phyloP scores from a whole-genome alignment of 2,329 filamentous ascomycete genomes.

The Claviceps monticola region DNA sequence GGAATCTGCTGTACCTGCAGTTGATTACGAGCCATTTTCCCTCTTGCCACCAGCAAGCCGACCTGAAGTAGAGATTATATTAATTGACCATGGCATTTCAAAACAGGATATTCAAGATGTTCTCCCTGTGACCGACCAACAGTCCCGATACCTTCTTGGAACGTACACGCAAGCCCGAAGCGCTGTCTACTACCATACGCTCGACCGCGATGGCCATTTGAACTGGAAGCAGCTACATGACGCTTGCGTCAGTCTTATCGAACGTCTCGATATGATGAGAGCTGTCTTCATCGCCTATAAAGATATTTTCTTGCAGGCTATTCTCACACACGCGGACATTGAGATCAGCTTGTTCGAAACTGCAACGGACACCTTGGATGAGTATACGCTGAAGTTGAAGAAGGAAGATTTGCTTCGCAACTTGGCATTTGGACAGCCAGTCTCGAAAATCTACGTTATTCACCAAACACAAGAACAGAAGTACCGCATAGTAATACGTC shows the following conservation, averaged over 20 bases:
- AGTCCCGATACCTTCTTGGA: slow-evolving; percentile 2
- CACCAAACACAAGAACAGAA: background rate
- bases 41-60: background rate
- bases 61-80: background rate
- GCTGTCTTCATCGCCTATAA: slow-evolving; percentile 1
- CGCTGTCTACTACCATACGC: slow-evolving; percentile 2
- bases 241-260: background rate
- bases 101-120: background rate
- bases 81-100: background rate
- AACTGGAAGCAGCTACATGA: background rate
- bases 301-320: slow-evolving; percentile 1
- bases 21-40: background rate
- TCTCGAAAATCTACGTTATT: background rate
- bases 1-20: background rate
- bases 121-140: slow-evolving; percentile 1
- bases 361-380: background rate
- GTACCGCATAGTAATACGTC: background rate
- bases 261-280: slow-evolving; percentile 3
- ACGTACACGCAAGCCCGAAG: slow-evolving; percentile 1
- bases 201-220: background rate
- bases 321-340: background rate
- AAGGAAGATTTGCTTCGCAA: background rate
- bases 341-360: background rate
- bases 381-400: slow-evolving; percentile 2
- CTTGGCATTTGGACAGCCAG: background rate